phyloP scores from a whole-genome alignment of 2,329 filamentous ascomycete genomes.

The Arthrobotrys megalospora region DNA sequence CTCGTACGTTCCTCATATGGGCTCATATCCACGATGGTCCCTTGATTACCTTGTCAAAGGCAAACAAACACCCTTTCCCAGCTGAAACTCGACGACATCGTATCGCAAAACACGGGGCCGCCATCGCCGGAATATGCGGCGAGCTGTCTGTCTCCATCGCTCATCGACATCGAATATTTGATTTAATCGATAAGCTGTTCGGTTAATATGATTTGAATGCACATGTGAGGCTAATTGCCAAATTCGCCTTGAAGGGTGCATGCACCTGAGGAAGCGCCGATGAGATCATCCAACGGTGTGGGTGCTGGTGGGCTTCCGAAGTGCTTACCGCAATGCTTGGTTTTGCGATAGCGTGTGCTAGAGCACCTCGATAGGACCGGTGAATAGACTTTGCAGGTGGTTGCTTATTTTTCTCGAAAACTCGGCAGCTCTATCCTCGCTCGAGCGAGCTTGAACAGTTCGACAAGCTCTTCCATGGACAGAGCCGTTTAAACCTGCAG shows the following conservation, averaged over 20 bases:
- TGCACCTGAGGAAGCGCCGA: constrained; percentile 37
- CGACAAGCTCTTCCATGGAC: not conserved
- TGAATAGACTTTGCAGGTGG: not conserved
- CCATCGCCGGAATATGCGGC: constrained; percentile 37
- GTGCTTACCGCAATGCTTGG: constrained; percentile 12
- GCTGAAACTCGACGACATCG: constrained; percentile 13
- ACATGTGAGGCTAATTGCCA: constrained; percentile 37
- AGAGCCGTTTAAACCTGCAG: constrained; percentile 44
- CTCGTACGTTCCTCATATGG: not conserved
- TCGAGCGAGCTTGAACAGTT: constrained; percentile 14
- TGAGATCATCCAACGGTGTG: constrained; percentile 48
- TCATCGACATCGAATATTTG: constrained; percentile 8
- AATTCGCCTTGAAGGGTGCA: constrained; percentile 51
- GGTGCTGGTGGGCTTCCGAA: constrained; percentile 26
- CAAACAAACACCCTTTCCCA: constrained; percentile 16
- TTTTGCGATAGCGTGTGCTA: constrained; percentile 54
- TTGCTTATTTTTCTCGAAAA: constrained; percentile 17
- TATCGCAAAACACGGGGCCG: constrained; percentile 40
- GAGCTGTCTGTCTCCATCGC: constrained; percentile 1
- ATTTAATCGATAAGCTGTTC: not conserved
- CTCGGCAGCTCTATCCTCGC: constrained; percentile 33
- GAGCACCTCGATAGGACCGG: constrained; percentile 11
- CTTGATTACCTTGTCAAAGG: constrained; percentile 18
- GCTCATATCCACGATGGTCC: not conserved
- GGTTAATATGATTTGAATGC: not conserved